phyloP scores from a whole-genome alignment of 805 yeast genomes.

The Pichia kluyveri region DNA sequence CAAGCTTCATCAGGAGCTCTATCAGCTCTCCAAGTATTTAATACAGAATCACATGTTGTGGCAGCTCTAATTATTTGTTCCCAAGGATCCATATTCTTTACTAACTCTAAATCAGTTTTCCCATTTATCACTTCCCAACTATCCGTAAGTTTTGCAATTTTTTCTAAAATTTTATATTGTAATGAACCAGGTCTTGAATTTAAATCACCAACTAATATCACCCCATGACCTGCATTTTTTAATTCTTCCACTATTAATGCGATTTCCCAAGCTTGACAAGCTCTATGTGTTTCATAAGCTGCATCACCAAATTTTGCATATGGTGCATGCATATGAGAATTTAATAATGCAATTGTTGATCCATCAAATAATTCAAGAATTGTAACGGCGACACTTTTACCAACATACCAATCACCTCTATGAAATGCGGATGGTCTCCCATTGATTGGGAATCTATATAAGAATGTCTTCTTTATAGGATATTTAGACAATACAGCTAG shows the following conservation, averaged over 20 bases:
- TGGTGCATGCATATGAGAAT: constrained; percentile 97
- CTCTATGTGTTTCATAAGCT: constrained; percentile 80
- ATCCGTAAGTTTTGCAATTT: constrained; percentile 61
- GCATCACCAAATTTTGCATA: constrained; percentile 79
- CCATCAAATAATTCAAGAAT: constrained; percentile 44
- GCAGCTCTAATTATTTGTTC: constrained; percentile 70
- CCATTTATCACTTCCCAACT: constrained; percentile 75
- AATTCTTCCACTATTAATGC: constrained; percentile 55
- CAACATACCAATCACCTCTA: constrained; percentile 97
- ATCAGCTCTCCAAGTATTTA: constrained; percentile 77
- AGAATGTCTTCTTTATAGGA: constrained; percentile 71
- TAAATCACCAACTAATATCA: constrained; percentile 86
- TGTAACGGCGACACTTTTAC: constrained; percentile 78
- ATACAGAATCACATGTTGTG: constrained; percentile 77
- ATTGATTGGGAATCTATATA: constrained; percentile 82
- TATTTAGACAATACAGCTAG: constrained; percentile 73
- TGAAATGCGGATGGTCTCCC: constrained; percentile 91
- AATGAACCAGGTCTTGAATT: constrained; percentile 83
- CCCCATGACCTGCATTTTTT: constrained; percentile 69
- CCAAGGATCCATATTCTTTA: constrained; percentile 39
- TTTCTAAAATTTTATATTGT: constrained; percentile 65
- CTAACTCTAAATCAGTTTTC: constrained; percentile 29
- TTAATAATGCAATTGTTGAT: constrained; percentile 60
- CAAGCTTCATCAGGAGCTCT: constrained; percentile 62
- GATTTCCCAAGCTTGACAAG: constrained; percentile 96